Conservation (phyloP, 495 filamentous ascomycete genomes). For the Penicillium paradoxum region DNA sequence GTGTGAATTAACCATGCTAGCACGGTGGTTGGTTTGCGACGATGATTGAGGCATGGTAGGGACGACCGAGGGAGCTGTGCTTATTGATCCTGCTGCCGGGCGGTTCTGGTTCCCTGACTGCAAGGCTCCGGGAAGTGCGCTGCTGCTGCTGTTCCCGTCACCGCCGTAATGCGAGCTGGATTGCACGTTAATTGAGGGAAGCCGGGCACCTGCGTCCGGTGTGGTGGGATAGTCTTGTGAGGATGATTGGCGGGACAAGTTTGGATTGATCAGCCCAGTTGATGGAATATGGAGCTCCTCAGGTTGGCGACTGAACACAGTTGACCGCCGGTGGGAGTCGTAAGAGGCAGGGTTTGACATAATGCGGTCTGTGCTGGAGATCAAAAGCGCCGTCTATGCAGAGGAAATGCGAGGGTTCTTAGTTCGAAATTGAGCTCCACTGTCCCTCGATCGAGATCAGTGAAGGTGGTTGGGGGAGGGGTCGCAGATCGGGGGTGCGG, state of each 20-base stretch:
- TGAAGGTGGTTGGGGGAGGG: conserved; percentile 1
- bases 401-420: conserved; percentile 13
- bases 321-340: conserved; percentile 51
- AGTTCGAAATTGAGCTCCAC: conserved; percentile 19
- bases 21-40: conserved; percentile 61
- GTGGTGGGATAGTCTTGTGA: conserved; percentile 46
- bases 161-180: conserved; percentile 52
- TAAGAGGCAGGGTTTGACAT: conserved; percentile 49
- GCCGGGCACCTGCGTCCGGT: conserved; percentile 35
- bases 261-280: conserved; percentile 40
- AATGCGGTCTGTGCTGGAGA: conserved; percentile 9
- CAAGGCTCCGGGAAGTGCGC: conserved; percentile 62
- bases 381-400: conserved; percentile 10
- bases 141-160: conserved; percentile 24
- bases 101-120: conserved; percentile 62
- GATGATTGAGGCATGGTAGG: conserved; percentile 65
- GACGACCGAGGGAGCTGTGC: conserved; percentile 63
- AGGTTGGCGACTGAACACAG: conserved; percentile 48
- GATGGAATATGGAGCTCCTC: conserved; percentile 79
- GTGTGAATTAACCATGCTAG: conserved; percentile 59
- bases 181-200: conserved; percentile 64
- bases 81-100: conserved; percentile 61
- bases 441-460: conserved; percentile 4
- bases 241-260: conserved; percentile 40
- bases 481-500: not conserved